Conservation (phyloP, 495 filamentous ascomycete genomes). For the Entonaema liquescens region DNA sequence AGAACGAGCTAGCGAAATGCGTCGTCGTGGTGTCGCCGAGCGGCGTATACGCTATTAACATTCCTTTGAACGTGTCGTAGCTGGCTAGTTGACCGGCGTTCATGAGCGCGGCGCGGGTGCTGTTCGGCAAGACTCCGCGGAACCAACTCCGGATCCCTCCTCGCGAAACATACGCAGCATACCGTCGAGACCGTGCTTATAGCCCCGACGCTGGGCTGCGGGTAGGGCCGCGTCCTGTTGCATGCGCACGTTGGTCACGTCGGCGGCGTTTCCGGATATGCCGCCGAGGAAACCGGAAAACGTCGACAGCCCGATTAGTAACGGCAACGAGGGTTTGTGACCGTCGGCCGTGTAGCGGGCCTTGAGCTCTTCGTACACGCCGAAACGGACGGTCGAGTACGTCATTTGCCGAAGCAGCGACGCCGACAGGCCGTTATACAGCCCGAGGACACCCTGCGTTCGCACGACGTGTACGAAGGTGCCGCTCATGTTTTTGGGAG, state of each 20-base stretch:
- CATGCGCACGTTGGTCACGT: constrained; percentile 98
- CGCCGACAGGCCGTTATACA: constrained; percentile 90
- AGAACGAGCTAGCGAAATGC: constrained; percentile 85
- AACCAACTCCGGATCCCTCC: constrained; percentile 76
- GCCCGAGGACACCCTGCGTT: constrained; percentile 68
- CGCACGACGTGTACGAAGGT: constrained; percentile 81
- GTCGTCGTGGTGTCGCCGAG: constrained; percentile 81
- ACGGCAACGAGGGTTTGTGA: constrained; percentile 68
- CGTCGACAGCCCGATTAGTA: constrained; percentile 81
- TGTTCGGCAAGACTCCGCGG: constrained; percentile 92
- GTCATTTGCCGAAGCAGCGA: constrained; percentile 91
- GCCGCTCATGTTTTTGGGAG: constrained; percentile 77
- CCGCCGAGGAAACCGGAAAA: constrained; percentile 90
- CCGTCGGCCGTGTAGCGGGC: constrained; percentile 60
- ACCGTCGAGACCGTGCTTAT: constrained; percentile 88
- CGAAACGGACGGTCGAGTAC: constrained; percentile 92
- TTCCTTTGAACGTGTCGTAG: constrained; percentile 89
- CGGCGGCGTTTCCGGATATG: constrained; percentile 89
- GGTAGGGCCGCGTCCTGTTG: constrained; percentile 91
- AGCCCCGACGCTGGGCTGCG: constrained; percentile 77
- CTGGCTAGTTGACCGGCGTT: constrained; percentile 88
- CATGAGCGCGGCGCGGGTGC: constrained; percentile 89
- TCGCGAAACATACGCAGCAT: constrained; percentile 81
- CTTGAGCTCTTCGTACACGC: constrained; percentile 94
- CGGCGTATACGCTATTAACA: constrained; percentile 71